A percentile compares a stretch with the other conserved stretches of the same genome.
These are phyloP conservation scores for Fraxinus albicans DNA, from an alignment of 305 asterid species.

Conservation along the genomic window DNA sequence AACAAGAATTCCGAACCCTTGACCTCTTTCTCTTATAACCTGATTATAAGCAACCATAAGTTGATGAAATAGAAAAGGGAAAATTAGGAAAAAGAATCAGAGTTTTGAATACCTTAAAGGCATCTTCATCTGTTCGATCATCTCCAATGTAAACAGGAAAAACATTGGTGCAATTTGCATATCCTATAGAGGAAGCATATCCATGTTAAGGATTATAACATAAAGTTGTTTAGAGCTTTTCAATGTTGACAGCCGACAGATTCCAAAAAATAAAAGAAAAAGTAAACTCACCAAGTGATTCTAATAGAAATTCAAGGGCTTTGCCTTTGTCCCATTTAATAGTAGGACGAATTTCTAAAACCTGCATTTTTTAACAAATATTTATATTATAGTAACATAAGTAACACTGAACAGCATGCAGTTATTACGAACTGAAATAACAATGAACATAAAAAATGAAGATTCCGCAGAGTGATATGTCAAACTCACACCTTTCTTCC, in stretches of 20 bases:
- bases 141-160: slow-evolving; percentile 92
- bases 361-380: slow-evolving; percentile 42
- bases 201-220: not conserved
- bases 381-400: not conserved
- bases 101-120: slow-evolving; percentile 64
- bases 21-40: slow-evolving; percentile 76
- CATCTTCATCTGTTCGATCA: slow-evolving; percentile 91
- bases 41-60: slow-evolving; percentile 21
- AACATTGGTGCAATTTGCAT: slow-evolving; percentile 69
- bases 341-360: slow-evolving; percentile 83
- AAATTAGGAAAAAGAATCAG: not conserved
- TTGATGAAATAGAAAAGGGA: not conserved
- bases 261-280: not conserved
- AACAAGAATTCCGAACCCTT: slow-evolving; percentile 91
- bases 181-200: slow-evolving; percentile 44
- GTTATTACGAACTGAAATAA: not conserved
- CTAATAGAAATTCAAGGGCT: slow-evolving; percentile 86
- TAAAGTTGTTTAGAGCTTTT: not conserved
- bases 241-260: not conserved
- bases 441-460: no score
- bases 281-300: slow-evolving; percentile 72
- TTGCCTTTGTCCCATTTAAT: slow-evolving; percentile 99
- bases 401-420: not conserved
- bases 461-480: not conserved
- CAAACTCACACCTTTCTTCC: slow-evolving; percentile 66